A percentile compares a stretch with the other conserved stretches of the same genome.
These are phyloP conservation scores for Aphanomyces invadans DNA, from an alignment of 352 stramenopile genomes.

Conservation along the genomic window DNA sequence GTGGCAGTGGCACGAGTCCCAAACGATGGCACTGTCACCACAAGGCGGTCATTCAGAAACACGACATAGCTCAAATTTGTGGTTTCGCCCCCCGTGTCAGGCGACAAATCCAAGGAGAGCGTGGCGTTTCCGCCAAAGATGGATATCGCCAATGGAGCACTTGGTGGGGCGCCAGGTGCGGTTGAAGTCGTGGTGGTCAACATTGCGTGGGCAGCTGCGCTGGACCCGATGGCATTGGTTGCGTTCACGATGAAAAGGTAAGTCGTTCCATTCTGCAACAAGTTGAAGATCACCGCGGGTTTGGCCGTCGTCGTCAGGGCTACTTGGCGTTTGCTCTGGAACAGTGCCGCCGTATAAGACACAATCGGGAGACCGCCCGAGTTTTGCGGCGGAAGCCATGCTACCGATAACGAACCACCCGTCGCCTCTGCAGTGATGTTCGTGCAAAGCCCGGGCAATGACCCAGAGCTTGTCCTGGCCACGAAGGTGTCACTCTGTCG, in stretches of 20 bases:
- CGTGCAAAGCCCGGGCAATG: slow-evolving; percentile 30
- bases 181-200: slow-evolving; percentile 29
- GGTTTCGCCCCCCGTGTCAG: slow-evolving; percentile 37
- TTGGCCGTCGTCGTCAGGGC: slow-evolving; percentile 16
- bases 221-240: slow-evolving; percentile 37
- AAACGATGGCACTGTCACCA: slow-evolving; percentile 25
- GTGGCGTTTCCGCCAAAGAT: slow-evolving; percentile 62
- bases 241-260: slow-evolving; percentile 34
- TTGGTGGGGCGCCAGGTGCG: slow-evolving; percentile 28
- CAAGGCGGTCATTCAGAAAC: slow-evolving; percentile 31
- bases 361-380: slow-evolving; percentile 35
- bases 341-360: slow-evolving; percentile 35
- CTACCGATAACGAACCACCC: slow-evolving; percentile 35
- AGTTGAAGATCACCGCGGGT: slow-evolving; percentile 24
- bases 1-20: slow-evolving; percentile 26
- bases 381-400: slow-evolving; percentile 39
- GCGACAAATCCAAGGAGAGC: slow-evolving; percentile 31
- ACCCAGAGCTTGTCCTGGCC: slow-evolving; percentile 33
- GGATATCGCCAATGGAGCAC: slow-evolving; percentile 27
- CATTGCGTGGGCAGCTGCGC: slow-evolving; percentile 17
- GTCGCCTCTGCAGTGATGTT: slow-evolving; percentile 20
- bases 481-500: slow-evolving; percentile 33
- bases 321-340: slow-evolving; percentile 20
- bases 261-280: slow-evolving; percentile 23
- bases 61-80: slow-evolving; percentile 35